Evolutionary conservation across 805 yeast species (phyloP).

Genomic region (Candida loeiensis): DNA sequence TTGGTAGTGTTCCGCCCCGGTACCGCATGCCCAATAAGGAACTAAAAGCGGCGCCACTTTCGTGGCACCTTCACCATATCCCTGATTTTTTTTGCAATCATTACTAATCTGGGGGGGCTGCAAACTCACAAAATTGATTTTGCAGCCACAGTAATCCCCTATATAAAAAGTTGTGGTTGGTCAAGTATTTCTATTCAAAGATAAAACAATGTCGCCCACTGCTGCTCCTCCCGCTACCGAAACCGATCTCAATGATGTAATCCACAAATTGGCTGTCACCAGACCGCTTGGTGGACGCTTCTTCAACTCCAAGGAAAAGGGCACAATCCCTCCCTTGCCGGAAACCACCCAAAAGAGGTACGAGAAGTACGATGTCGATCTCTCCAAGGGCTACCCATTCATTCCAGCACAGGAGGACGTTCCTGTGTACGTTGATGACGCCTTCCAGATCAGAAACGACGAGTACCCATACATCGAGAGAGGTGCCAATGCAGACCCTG

Average conservation of each 20-base stretch:
- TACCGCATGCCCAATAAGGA: too few species aligned
- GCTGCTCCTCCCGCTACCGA: constrained; percentile 13
- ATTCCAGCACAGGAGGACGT: constrained; percentile 20
- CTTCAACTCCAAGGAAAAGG: constrained; percentile 3
- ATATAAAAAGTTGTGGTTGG: constrained; percentile 3
- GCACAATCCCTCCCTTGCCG: constrained; percentile 17
- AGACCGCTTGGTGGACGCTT: constrained; percentile 16
- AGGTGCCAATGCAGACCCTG: constrained; percentile 28
- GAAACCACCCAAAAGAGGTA: constrained; percentile 21
- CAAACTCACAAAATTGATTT: neutral
- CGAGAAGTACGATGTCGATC: constrained; percentile 23
- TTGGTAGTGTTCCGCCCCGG: too few species aligned
- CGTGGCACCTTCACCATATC: neutral
- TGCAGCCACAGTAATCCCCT: constrained; percentile 12
- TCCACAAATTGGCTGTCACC: constrained; percentile 14
- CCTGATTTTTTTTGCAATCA: neutral
- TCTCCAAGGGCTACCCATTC: constrained; percentile 26
- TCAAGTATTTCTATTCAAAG: too few species aligned
- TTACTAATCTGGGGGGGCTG: constrained; percentile 1
- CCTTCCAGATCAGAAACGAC: constrained; percentile 19
- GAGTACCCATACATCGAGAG: constrained; percentile 25
- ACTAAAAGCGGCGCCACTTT: neutral
- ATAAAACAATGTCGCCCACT: constrained; percentile 13
- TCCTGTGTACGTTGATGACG: constrained; percentile 27
- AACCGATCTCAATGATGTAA: constrained; percentile 12